Base-by-base conservation (phyloP, 2,329 filamentous ascomycete species). In the Ceratocystis alfenasii region DNA sequence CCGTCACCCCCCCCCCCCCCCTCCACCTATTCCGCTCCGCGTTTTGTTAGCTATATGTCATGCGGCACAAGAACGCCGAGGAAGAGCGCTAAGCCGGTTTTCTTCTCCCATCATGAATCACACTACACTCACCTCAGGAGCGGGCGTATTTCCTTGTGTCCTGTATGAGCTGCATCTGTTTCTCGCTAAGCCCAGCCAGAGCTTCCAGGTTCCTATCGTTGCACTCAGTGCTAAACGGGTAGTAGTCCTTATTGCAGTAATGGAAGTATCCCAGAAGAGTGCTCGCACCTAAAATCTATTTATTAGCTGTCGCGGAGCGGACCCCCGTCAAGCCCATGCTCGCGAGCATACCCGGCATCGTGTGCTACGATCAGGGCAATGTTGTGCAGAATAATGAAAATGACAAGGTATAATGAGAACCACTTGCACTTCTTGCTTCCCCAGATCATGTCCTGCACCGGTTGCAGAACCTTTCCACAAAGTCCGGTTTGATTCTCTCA, bases 221-320 rank as follows among this genome's bases (percentile, higher is more conserved):
- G 73, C 81, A 84, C 55, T 80, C 78, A 22, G 77, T 73, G 1
- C 82, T 81, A 72, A 86, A 86, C 2, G 83, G 83, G 69, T 80
- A 80, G 62, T 80, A 76, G 41, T 81, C 82, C 75, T 84, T 84
- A 73, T 83, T 85, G 74, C 81, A 83, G 74, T 86, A 85, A 73
- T 86, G 83, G 70, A 84, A 86, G 72, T 86, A 83, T 12, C 81
- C 81, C 22, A 86, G 76, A 44, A 86, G 74, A 66, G 84, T 83
- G 66, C 83, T 85, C 53, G 83, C 83, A 15, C 83, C 83, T 83
- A 67, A 67, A 4, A 2, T 3, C 5, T 22, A 1, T 12, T 7
- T 2, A 48, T 63, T 63, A 63, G 61, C 5, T 62, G 67, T 55
- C 1, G 28, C 10, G 50, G 1, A 22, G 75, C 28, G 5, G 28